These are phyloP conservation scores for Hapsidospora chrysogenum DNA, from an alignment of 495 filamentous ascomycete genomes.

Conservation along the genomic window DNA sequence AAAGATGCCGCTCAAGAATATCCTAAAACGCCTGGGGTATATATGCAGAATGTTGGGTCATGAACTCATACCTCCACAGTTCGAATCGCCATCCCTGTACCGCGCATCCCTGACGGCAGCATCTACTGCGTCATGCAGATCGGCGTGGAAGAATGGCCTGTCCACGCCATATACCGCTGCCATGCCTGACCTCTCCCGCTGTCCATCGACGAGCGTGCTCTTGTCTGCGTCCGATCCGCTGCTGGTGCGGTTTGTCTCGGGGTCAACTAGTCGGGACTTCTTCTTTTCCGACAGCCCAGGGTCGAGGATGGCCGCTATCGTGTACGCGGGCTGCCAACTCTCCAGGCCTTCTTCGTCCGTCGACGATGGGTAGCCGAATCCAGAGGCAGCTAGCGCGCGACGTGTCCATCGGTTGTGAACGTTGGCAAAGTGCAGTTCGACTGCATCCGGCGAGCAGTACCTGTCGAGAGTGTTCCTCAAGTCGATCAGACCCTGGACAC, in stretches of 20 bases:
- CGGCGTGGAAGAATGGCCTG: constrained; percentile 18
- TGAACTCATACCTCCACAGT: background rate
- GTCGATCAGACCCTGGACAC: constrained; percentile 16
- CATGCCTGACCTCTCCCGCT: constrained; percentile 2
- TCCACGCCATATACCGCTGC: constrained; percentile 7
- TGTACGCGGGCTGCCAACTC: constrained; percentile 2
- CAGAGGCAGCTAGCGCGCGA: constrained; percentile 12
- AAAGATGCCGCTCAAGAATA: background rate
- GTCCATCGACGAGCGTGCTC: constrained; percentile 5
- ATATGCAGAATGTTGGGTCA: background rate
- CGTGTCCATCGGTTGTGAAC: constrained; percentile 16
- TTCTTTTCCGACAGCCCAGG: background rate
- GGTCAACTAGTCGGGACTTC: background rate
- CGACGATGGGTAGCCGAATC: constrained; percentile 9
- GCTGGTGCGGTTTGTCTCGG: background rate
- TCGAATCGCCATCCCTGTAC: background rate
- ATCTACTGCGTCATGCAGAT: constrained; percentile 8
- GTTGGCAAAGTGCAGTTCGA: constrained; percentile 19
- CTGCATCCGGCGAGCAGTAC: constrained; percentile 11
- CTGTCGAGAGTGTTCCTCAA: constrained; percentile 11
- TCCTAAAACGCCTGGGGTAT: constrained; percentile 13
- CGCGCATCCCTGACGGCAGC: constrained; percentile 4
- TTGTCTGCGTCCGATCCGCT: constrained; percentile 2
- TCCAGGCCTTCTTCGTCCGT: background rate
- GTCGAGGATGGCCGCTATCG: constrained; percentile 2